Base-by-base conservation (phyloP, 2,329 filamentous ascomycete genomes). In the Ophiostoma quercus region DNA sequence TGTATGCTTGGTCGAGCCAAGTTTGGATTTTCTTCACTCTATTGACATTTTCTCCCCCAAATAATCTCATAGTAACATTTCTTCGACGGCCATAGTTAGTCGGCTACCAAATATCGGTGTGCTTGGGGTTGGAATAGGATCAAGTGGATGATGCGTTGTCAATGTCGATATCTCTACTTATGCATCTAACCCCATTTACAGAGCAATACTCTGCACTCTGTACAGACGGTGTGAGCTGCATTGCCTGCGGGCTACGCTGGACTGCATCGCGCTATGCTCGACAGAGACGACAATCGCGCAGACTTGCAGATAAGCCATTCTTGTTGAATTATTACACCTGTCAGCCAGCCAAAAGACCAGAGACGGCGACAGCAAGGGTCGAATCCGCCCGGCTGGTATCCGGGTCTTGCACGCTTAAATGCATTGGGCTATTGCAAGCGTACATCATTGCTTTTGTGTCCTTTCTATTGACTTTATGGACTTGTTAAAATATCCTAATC, bases 311-410 rank as follows among this genome's bases (percentile, higher is more conserved):
- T 57, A 57, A 47, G 5, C 16, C 51, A 51, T 51, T 51, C 16
- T 25, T 8, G 34, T 34, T 34, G 34, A 34, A 8, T 25, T 57
- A 22, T 57, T 22, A 22, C 22, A 29, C 57, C 25, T 57, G 51
- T 51, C 47, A 51, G 19, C 47, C 9, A n/a, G 43, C 43, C 43
- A n/a, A 39, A 41, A 41, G 39, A 14, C 39, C 39, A 41, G 11
- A 41, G 12, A 41, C 39, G 43, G 19, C 43, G 19, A 47, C 16
- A 47, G 51, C 51, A 22, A 34, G 12, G 51, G 57, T 16, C 57
- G 25, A 62, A 16, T 62, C 57, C 57, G 57, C 57, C 57, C n/a
- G 57, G 57, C 57, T 32, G 57, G 57, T 62, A 62, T 62, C 57
- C 57, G 57, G 57, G 57, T 32, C 57, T 62, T 62, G 57, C 25